A percentile compares a stretch with the other conserved stretches of the same genome.
Conservation (phyloP, 2,329 filamentous ascomycete species). For the Beauveria varroae region DNA sequence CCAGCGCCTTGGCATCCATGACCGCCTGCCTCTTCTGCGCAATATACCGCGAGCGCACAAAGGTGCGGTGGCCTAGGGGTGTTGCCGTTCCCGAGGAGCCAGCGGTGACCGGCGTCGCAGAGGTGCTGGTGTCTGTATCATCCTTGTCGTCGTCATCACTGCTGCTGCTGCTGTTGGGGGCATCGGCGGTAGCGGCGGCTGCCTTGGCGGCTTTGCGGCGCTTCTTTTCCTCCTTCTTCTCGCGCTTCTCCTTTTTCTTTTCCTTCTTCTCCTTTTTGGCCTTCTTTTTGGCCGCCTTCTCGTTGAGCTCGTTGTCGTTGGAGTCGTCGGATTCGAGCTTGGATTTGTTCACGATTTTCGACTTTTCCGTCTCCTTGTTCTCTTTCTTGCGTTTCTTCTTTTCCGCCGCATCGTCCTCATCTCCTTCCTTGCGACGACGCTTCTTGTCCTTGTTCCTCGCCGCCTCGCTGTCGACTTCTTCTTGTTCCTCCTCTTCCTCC, state of each 20-base stretch:
- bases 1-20: slow-evolving; percentile 72
- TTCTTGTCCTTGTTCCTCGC: slow-evolving; percentile 24
- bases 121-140: slow-evolving; percentile 21
- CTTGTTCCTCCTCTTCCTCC: slow-evolving; percentile 18
- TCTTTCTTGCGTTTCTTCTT: slow-evolving; percentile 20
- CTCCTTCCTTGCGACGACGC: slow-evolving; percentile 24
- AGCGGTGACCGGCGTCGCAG: slow-evolving; percentile 26
- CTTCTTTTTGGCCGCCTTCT: slow-evolving; percentile 20
- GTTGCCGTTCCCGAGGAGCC: slow-evolving; percentile 36
- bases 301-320: slow-evolving; percentile 18
- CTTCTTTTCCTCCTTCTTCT: slow-evolving; percentile 44
- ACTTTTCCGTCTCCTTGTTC: slow-evolving; percentile 25
- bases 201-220: slow-evolving; percentile 28
- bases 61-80: slow-evolving; percentile 54
- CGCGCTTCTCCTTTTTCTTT: slow-evolving; percentile 34
- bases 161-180: slow-evolving; percentile 13
- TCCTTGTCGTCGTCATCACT: slow-evolving; percentile 16
- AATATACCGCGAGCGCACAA: slow-evolving; percentile 74
- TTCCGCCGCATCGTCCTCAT: slow-evolving; percentile 17
- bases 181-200: slow-evolving; percentile 18
- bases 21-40: slow-evolving; percentile 80
- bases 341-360: slow-evolving; percentile 20
- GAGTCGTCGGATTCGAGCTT: slow-evolving; percentile 19
- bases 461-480: slow-evolving; percentile 19
- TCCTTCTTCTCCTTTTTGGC: slow-evolving; percentile 24